Percentiles rank a stretch among this genome's conserved stretches.
Conservation (phyloP, 1,139 yeast species). For the Kurtzmaniella quercitrusa region DNA sequence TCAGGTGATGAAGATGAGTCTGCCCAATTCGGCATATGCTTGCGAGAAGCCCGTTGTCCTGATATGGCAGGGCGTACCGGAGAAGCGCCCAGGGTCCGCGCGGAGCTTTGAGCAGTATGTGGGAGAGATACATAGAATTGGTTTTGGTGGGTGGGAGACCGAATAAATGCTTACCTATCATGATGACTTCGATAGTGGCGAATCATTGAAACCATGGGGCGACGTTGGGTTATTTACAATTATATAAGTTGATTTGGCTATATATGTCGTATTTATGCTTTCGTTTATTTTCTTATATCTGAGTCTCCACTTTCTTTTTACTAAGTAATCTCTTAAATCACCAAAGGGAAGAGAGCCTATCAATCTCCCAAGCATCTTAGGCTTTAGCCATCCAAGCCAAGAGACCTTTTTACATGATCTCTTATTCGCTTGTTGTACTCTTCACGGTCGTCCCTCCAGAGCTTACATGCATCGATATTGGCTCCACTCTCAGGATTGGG, state of each 20-base stretch:
- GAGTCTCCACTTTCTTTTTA: too few relatives aligned
- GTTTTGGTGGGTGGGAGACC: background rate
- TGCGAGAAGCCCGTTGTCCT: background rate
- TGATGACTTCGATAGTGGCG: too few relatives aligned
- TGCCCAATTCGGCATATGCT: background rate
- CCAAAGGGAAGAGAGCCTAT: too few relatives aligned
- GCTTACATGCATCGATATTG: conserved; percentile 90
- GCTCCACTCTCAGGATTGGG: conserved; percentile 98
- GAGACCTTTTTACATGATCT: conserved; percentile 58
- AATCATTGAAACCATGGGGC: too few relatives aligned
- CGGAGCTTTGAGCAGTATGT: background rate
- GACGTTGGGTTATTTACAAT: too few relatives aligned
- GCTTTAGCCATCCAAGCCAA: conserved; percentile 41
- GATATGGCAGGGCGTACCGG: background rate
- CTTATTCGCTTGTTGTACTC: conserved; percentile 65
- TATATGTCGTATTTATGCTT: too few relatives aligned
- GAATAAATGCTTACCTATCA: too few relatives aligned
- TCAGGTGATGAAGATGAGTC: background rate
- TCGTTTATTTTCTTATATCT: too few relatives aligned
- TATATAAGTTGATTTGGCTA: too few relatives aligned
- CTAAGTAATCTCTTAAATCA: too few relatives aligned
- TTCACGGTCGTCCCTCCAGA: conserved; percentile 82
- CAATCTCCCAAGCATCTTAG: too few relatives aligned
- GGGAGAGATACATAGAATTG: background rate
- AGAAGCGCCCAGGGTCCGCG: background rate